Percentiles rank a stretch among this genome's conserved stretches.
phyloP scores from a whole-genome alignment of 208 protist species.

The Jaenimonas drosophilae region DNA sequence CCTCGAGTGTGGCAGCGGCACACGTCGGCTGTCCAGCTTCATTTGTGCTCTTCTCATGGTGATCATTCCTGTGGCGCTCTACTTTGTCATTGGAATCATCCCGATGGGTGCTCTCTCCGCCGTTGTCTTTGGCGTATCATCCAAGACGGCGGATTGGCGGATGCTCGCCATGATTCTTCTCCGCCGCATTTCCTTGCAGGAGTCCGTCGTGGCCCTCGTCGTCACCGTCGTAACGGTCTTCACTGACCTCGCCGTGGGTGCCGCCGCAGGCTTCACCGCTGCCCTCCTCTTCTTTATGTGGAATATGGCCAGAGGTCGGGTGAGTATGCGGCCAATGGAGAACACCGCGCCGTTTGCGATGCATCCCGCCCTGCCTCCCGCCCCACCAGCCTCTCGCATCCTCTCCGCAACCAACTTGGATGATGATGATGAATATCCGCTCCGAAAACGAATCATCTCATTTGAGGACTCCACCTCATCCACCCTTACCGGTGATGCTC shows the following conservation, averaged over 20 bases:
- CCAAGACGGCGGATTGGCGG: slow-evolving; percentile 42
- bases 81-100: slow-evolving; percentile 32
- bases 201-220: slow-evolving; percentile 35
- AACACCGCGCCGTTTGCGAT: background rate
- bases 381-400: too few relatives aligned
- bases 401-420: too few relatives aligned
- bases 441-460: background rate
- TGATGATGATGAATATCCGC: too few relatives aligned
- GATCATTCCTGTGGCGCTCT: slow-evolving; percentile 32
- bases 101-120: slow-evolving; percentile 39
- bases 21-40: slow-evolving; percentile 24
- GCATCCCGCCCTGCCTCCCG: background rate
- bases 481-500: too few relatives aligned
- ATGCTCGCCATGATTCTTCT: slow-evolving; percentile 48
- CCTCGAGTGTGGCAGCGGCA: slow-evolving; percentile 38
- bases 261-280: slow-evolving; percentile 25
- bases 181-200: slow-evolving; percentile 41
- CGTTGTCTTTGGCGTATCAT: slow-evolving; percentile 35
- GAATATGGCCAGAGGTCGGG: slow-evolving; percentile 33
- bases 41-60: slow-evolving; percentile 44
- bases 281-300: slow-evolving; percentile 49
- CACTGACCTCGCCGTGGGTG: slow-evolving; percentile 33
- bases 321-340: slow-evolving; percentile 15
- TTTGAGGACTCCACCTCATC: background rate
- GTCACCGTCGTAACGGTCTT: slow-evolving; percentile 45